A percentile compares a stretch with the other conserved stretches of the same genome.
Conservation (phyloP, 495 filamentous ascomycete genomes). For the Xylaria flabelliformis region DNA sequence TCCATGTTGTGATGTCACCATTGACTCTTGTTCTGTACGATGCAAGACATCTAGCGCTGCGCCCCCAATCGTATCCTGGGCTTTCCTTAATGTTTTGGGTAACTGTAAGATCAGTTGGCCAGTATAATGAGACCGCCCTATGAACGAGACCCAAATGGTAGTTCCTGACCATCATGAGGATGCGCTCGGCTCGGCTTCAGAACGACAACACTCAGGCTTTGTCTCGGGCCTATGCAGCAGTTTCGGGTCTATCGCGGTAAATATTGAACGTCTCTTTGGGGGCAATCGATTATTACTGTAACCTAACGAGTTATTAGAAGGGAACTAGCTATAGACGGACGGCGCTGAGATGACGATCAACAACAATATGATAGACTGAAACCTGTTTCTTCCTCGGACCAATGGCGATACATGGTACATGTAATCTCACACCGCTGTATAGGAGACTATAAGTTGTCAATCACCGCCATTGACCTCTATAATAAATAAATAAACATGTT, state of each 20-base stretch:
- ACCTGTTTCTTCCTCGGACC: not conserved
- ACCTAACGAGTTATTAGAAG: not conserved
- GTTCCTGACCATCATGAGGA: not conserved
- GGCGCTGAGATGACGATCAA: not conserved
- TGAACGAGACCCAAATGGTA: not conserved
- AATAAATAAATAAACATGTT: constrained; percentile 21
- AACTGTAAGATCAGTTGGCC: not conserved
- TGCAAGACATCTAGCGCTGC: not conserved
- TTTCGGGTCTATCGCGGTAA: constrained; percentile 14
- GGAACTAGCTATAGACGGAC: not conserved
- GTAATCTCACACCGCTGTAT: not conserved
- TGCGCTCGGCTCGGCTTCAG: not conserved
- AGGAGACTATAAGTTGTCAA: not conserved
- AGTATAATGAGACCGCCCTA: not conserved
- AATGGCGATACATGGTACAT: not conserved
- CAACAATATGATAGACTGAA: not conserved
- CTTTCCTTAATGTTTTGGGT: not conserved
- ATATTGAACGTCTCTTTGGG: not conserved
- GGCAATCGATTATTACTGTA: not conserved
- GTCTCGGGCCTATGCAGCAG: not conserved
- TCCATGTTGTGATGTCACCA: not conserved
- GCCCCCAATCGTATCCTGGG: not conserved
- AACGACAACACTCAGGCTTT: not conserved
- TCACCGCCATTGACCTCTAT: not conserved
- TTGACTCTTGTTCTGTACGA: not conserved